Evolutionary conservation across 441 rosid species (phyloP).

Genomic region (Aquilaria agallochum): DNA sequence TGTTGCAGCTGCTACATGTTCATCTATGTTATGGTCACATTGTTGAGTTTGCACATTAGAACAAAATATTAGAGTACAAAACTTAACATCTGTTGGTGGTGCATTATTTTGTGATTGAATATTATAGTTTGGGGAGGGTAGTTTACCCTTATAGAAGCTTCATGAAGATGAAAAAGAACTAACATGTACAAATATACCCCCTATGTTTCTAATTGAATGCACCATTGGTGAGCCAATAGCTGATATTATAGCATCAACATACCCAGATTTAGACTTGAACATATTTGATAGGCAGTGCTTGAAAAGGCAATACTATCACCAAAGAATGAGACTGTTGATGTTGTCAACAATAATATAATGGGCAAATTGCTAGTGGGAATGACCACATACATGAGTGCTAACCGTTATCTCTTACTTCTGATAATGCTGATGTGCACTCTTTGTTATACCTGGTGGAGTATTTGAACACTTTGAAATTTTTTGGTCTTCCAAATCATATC

Average conservation of each 20-base stretch:
- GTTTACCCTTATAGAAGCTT: too few relatives aligned
- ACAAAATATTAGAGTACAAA: neutral
- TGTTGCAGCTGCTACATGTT: too few relatives aligned
- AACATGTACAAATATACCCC: neutral
- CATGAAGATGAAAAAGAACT: neutral
- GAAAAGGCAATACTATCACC: neutral
- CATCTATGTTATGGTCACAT: neutral
- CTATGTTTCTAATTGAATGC: too few relatives aligned
- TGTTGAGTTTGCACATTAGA: neutral
- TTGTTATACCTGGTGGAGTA: neutral
- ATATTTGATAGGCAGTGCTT: neutral
- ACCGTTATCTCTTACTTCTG: neutral
- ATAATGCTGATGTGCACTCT: neutral
- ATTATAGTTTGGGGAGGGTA: too few relatives aligned
- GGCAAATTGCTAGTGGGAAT: neutral
- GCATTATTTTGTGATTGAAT: too few relatives aligned
- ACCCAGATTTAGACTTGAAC: neutral
- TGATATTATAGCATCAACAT: neutral
- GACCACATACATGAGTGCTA: neutral
- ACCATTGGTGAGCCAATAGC: neutral
- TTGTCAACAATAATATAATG: neutral
- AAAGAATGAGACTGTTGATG: neutral
- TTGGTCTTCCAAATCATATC: slow-evolving; percentile 2
- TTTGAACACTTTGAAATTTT: neutral
- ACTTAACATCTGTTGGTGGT: too few relatives aligned